A percentile compares a stretch with the other conserved stretches of the same genome.
Conservation (phyloP, 768 basidiomycete species). For the Mycena indigotica region DNA sequence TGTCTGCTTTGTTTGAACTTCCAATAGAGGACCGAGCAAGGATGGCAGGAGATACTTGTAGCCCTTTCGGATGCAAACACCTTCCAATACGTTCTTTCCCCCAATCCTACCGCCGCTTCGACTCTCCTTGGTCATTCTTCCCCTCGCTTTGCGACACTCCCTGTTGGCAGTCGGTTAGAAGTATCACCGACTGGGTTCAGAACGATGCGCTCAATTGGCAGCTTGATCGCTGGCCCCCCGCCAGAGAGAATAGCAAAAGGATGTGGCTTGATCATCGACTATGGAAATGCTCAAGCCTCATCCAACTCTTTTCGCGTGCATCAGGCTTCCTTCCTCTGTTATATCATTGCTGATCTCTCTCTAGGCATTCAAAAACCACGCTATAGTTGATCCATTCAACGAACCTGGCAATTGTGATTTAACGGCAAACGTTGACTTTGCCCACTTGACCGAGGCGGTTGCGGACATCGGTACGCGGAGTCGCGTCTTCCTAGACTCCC, state of each 20-base stretch:
- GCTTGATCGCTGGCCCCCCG: constrained; percentile 44
- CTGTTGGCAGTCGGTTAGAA: constrained; percentile 76
- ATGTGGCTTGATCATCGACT: constrained; percentile 85
- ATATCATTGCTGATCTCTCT: background rate
- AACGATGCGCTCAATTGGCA: constrained; percentile 69
- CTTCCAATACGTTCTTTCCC: constrained; percentile 68
- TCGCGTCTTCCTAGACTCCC: background rate
- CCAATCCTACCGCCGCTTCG: constrained; percentile 50
- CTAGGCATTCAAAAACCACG: constrained; percentile 89
- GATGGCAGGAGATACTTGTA: constrained; percentile 87
- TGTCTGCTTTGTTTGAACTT: background rate
- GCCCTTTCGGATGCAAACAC: constrained; percentile 37
- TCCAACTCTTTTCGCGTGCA: constrained; percentile 81
- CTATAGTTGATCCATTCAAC: constrained; percentile 82
- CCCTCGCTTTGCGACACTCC: constrained; percentile 66
- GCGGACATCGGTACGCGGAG: constrained; percentile 56
- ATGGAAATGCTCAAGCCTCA: constrained; percentile 73
- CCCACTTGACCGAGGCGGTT: constrained; percentile 80
- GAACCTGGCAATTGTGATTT: constrained; percentile 87
- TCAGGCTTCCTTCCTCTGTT: constrained; percentile 18
- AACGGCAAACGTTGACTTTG: constrained; percentile 97
- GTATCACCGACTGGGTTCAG: constrained; percentile 74
- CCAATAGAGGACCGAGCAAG: constrained; percentile 68
- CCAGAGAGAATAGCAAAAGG: constrained; percentile 36
- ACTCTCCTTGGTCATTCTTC: constrained; percentile 66